Percentiles rank a stretch among this genome's conserved stretches.
Evolutionary conservation across 441 rosid species (phyloP).

Genomic region (Rhodomyrtus psidioides): DNA sequence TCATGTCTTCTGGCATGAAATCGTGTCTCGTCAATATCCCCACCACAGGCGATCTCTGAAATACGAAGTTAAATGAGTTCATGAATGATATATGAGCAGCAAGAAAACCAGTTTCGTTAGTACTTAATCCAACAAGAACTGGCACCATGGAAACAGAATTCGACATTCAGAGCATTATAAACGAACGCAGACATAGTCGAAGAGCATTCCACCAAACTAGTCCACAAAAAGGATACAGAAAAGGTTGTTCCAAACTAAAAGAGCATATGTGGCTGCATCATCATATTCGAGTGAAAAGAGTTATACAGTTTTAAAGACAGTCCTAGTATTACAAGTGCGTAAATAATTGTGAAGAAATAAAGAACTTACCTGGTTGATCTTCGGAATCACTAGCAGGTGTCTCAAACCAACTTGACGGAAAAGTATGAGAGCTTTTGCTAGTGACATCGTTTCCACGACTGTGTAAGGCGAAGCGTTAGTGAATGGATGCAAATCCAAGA

Average conservation of each 20-base stretch:
- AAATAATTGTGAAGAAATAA: not conserved
- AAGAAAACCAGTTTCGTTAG: not conserved
- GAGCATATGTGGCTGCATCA: not conserved
- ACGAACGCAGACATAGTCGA: not conserved
- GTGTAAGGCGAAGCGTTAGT: conserved; percentile 82
- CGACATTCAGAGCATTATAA: not conserved
- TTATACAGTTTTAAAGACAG: not conserved
- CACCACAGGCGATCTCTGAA: conserved; percentile 58
- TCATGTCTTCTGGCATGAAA: conserved; percentile 78
- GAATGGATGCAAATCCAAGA: conserved; percentile 72
- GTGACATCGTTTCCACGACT: conserved; percentile 87
- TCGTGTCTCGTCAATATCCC: conserved; percentile 85
- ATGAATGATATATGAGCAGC: conserved; percentile 2
- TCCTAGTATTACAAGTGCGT: not conserved
- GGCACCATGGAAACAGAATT: not conserved
- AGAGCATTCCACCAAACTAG: not conserved
- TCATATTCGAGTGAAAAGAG: not conserved
- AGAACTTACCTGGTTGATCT: conserved; percentile 46
- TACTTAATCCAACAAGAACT: not conserved
- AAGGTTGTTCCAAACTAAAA: not conserved
- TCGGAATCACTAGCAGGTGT: conserved; percentile 79
- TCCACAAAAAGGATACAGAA: not conserved
- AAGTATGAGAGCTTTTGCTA: conserved; percentile 70
- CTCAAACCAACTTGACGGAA: conserved; percentile 77
- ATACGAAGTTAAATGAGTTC: not conserved